Percentiles rank a stretch among this genome's conserved stretches.
Evolutionary conservation across 345 rosid genomes (phyloP).

Genomic region (Aquilaria yunnanensis): DNA sequence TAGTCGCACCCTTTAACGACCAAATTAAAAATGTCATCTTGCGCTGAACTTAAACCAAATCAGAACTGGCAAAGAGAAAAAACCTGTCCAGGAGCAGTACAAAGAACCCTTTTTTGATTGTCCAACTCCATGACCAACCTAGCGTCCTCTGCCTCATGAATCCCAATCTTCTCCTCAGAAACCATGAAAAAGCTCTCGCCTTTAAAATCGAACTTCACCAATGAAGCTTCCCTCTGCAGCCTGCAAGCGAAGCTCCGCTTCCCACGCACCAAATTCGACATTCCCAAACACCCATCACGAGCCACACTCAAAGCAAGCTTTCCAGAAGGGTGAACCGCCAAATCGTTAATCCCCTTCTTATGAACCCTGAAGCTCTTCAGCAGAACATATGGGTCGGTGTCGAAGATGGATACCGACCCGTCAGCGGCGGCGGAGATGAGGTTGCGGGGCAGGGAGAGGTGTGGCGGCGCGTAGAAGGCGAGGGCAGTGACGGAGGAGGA

Average conservation of each 20-base stretch:
- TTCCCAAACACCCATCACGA: slow-evolving; percentile 74
- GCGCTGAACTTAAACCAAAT: too few species aligned
- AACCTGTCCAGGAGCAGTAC: slow-evolving; percentile 84
- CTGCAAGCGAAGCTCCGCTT: slow-evolving; percentile 73
- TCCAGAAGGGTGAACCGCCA: slow-evolving; percentile 77
- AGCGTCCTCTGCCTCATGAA: slow-evolving; percentile 90
- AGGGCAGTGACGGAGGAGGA: slow-evolving; percentile 70
- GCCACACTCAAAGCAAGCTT: slow-evolving; percentile 76
- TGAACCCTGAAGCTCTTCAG: slow-evolving; percentile 62
- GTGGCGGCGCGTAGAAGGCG: slow-evolving; percentile 67
- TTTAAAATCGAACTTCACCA: slow-evolving; percentile 47
- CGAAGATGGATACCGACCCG: slow-evolving; percentile 80
- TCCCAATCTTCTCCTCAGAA: slow-evolving; percentile 45
- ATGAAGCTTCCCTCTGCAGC: slow-evolving; percentile 60
- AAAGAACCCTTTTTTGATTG: slow-evolving; percentile 56
- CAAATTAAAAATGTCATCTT: too few species aligned
- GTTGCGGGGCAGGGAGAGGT: slow-evolving; percentile 80
- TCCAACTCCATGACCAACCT: slow-evolving; percentile 57
- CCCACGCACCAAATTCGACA: slow-evolving; percentile 89
- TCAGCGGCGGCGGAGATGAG: slow-evolving; percentile 77
- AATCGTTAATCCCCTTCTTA: slow-evolving; percentile 61
- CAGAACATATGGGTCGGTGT: slow-evolving; percentile 79
- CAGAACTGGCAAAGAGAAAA: slow-evolving; percentile 1
- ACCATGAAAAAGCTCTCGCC: slow-evolving; percentile 82
- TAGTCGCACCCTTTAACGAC: too few species aligned